Evolutionary conservation across 2,329 filamentous ascomycete genomes (phyloP), one percentile per base, ranked within the genome.

Genomic region (Ophiosphaerella korrae): DNA sequence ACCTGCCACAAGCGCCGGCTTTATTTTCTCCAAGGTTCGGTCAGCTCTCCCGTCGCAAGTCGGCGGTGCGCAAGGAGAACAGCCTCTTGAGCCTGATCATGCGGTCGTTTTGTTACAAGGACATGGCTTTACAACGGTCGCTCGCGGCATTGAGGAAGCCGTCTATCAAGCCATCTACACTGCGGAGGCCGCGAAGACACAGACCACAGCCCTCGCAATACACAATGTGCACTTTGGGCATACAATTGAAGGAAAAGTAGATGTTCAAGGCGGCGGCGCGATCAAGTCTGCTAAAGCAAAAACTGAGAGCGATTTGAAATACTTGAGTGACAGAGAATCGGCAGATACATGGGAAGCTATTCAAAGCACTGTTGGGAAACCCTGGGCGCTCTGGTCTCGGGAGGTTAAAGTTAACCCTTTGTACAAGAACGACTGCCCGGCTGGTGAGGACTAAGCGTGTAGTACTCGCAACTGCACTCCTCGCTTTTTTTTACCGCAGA

Each of bases 101-200:
- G 59, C 66, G 2, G 68, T 73, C 7, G 67, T 75, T 7, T 58
- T 76, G 16, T 75, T 78, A 66, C 75, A 76, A 45, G 71, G 73
- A 1, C 77, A 80, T 52, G 78, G 78, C 21, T 79, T 80, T 52
- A 77, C 76, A 1, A 75, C 72, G 9, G 63, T 74, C 0, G 77
- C 75, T 0, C 61, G 65, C 2, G 68, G 70, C 7, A 75, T 80
- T 47, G 73, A 78, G 57, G 75, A 78, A 55, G 75, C 72, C 0
- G 77, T 80, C 0, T 78, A 74, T 52, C 73, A 77, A 45, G 73
- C 76, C 1, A 73, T 78, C 16, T 79, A 75, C 56, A 78, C 75
- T 5, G 63, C 57, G 18, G 66, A 71, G 45, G 68, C 68, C 34
- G 77, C 78, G 1, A 68, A 72, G 41, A 63, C 74, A 7, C 77